A percentile compares a stretch with the other conserved stretches of the same genome.
phyloP scores from a whole-genome alignment of 1,284 basidiomycete species.

The Mycena sp. region DNA sequence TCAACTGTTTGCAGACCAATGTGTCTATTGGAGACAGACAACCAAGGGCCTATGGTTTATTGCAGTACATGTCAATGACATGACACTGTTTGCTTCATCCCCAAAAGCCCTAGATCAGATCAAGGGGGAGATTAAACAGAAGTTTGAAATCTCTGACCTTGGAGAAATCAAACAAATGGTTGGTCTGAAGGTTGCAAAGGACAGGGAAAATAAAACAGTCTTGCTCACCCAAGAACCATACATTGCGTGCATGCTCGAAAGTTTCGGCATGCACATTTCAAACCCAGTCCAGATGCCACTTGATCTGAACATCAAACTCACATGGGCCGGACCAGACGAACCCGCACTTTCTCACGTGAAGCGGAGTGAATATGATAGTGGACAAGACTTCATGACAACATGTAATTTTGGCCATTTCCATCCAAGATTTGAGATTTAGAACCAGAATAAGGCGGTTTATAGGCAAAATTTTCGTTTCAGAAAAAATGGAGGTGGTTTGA shows the following conservation, averaged over 20 bases:
- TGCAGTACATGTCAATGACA: slow-evolving; percentile 33
- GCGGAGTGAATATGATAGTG: slow-evolving; percentile 27
- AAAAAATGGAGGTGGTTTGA: no score
- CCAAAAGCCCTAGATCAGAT: not conserved
- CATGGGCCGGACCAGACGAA: not conserved
- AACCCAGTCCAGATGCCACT: slow-evolving; percentile 39
- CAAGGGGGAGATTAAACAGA: slow-evolving; percentile 2
- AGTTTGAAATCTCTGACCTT: slow-evolving; percentile 3
- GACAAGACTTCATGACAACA: no score
- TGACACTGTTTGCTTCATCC: slow-evolving; percentile 1
- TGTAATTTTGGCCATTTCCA: no score
- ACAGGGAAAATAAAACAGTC: not conserved
- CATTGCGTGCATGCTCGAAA: slow-evolving; percentile 3
- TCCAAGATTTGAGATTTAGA: no score
- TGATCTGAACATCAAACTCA: slow-evolving; percentile 36
- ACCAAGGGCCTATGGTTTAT: slow-evolving; percentile 12
- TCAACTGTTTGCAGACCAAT: slow-evolving; percentile 31
- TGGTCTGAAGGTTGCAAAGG: slow-evolving; percentile 8
- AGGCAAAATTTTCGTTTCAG: no score
- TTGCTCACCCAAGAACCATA: not conserved
- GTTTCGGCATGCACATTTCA: not conserved
- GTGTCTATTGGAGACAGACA: slow-evolving; percentile 31
- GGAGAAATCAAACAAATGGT: slow-evolving; percentile 13
- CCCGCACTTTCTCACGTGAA: slow-evolving; percentile 2
- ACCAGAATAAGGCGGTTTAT: no score